These are phyloP conservation scores for Haberlea rhodopensis DNA, from an alignment of 257 asterid species.

Conservation along the genomic window DNA sequence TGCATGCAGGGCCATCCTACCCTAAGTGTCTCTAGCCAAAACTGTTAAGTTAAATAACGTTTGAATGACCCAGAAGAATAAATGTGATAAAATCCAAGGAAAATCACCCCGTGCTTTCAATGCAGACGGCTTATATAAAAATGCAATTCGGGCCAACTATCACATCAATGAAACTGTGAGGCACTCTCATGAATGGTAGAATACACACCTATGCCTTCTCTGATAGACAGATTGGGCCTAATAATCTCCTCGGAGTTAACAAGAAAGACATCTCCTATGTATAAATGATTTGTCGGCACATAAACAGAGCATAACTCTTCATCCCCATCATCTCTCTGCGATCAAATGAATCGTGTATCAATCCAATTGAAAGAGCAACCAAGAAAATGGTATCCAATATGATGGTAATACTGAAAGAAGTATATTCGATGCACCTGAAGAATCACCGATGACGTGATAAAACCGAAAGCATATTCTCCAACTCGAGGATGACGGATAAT, in stretches of 20 bases:
- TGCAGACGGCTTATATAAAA: too few relatives aligned
- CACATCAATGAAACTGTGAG: too few relatives aligned
- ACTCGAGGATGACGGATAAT: constrained; percentile 55
- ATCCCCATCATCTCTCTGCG: too few relatives aligned
- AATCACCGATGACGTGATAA: constrained; percentile 48
- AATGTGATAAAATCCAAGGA: too few relatives aligned
- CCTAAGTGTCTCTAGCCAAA: too few relatives aligned
- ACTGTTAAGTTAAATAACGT: too few relatives aligned
- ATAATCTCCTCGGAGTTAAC: constrained; percentile 8
- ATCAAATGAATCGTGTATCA: not conserved
- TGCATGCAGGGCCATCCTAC: too few relatives aligned
- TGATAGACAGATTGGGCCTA: constrained; percentile 5
- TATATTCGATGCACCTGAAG: constrained; percentile 42
- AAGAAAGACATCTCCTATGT: constrained; percentile 10
- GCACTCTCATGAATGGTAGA: too few relatives aligned
- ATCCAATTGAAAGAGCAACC: not conserved
- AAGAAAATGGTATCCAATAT: not conserved
- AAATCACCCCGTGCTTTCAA: too few relatives aligned
- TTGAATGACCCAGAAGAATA: too few relatives aligned
- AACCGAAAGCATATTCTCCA: constrained; percentile 59
- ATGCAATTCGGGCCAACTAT: too few relatives aligned
- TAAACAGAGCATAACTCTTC: too few relatives aligned
- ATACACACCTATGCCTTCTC: constrained; percentile 21
- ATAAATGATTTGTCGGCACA: constrained; percentile 16
- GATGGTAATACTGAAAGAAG: constrained; percentile 3